Evolutionary conservation across 2,329 filamentous ascomycete genomes (phyloP).

Genomic region (Phyllosticta paracitricarpa): DNA sequence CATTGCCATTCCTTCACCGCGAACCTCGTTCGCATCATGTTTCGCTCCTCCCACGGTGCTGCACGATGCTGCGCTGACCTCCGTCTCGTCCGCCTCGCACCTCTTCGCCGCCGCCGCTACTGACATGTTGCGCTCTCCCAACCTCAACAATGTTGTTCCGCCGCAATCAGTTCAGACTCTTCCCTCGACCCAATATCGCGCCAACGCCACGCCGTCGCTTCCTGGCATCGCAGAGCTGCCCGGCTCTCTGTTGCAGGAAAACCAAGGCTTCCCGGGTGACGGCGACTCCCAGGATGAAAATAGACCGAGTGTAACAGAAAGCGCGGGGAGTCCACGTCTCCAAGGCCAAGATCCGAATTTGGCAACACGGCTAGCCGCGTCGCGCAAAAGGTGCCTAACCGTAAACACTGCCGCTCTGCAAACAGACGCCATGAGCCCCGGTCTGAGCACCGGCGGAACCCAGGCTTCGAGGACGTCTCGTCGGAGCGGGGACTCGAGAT

Average conservation of each 20-base stretch:
- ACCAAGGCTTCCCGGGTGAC: conserved; percentile 18
- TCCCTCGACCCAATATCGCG: conserved; percentile 25
- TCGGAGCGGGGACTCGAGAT: conserved; percentile 2
- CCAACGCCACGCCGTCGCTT: conserved; percentile 30
- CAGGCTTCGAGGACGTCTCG: background rate
- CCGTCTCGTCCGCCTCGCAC: conserved; percentile 23
- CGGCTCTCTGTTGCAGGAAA: conserved; percentile 19
- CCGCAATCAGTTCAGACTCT: background rate
- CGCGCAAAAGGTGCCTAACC: conserved; percentile 2
- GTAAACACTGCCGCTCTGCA: background rate
- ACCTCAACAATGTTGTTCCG: conserved; percentile 26
- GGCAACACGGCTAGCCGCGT: background rate
- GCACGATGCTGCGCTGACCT: conserved; percentile 19
- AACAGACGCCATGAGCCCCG: background rate
- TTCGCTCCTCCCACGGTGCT: conserved; percentile 19
- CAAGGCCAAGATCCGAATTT: background rate
- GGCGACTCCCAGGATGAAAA: conserved; percentile 4
- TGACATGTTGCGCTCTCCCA: conserved; percentile 33
- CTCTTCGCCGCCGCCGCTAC: conserved; percentile 30
- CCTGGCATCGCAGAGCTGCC: conserved; percentile 20
- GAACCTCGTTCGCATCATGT: conserved; percentile 2
- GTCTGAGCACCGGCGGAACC: background rate
- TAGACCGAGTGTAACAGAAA: background rate
- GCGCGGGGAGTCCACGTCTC: background rate
- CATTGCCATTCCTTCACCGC: background rate